Evolutionary conservation across 495 filamentous ascomycete genomes (phyloP), one percentile per base, ranked within the genome.

Genomic region (Penicillium arizonense): DNA sequence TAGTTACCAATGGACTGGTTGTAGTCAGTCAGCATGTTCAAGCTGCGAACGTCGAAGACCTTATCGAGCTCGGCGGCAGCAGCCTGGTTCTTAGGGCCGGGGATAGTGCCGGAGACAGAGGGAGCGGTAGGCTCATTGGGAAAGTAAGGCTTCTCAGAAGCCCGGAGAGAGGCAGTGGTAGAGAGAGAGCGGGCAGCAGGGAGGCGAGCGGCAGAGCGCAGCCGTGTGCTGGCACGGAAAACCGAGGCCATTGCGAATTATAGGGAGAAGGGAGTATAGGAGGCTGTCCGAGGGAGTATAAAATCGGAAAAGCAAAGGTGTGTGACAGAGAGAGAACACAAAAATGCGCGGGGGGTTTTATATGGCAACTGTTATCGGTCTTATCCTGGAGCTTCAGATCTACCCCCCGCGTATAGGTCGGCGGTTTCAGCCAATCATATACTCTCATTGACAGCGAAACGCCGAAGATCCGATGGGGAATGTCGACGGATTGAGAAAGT

Each of bases 11-110:
- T 64, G 46, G 79, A 82, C 71, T 87, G 83, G 45, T 77, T 66
- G 70, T 92, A 96, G 70, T 96, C 86, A 53, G 87, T 80, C 58
- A 96, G 66, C 87, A 96, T 92, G 78, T 96, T 97, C 78, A 96
- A 73, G 73, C 86, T 90, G 61, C 93, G 82, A 2, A 90, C 93
- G 68, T 98, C 94, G 64, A 96, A 98, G 53, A 98, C 90, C 73
- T 87, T 75, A 72, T 91, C 72, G 47, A 98, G 77, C 63, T 88
- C 77, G 50, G 82, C 80, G 62, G 88, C 82, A 34, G 89, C 82
- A 47, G 82, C 79, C 76, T 82, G 76, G 69, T 81, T 85, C 74
- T 85, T 79, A 41, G 92, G 91, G 3, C 93, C 94, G 12, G 93
- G 93, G 58, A 97, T 91, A 32, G 82, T 73, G 6, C 88, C 96